phyloP scores from a whole-genome alignment of 2,329 filamentous ascomycete species.

The Aphanocladium album region DNA sequence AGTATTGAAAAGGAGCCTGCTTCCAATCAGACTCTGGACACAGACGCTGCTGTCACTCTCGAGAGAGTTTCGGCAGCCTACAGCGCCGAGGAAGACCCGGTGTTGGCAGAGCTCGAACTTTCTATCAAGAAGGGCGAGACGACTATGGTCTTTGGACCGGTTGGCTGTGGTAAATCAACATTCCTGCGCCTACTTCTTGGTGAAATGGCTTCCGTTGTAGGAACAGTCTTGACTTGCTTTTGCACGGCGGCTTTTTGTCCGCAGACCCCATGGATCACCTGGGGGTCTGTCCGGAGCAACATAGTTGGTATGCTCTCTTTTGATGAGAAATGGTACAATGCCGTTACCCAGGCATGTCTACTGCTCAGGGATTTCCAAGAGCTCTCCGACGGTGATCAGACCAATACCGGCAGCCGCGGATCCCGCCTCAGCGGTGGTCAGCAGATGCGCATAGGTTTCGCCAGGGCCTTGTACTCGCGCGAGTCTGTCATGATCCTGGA shows the following conservation, averaged over 20 bases:
- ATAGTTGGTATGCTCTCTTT: slow-evolving; percentile 17
- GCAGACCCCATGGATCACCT: slow-evolving; percentile 21
- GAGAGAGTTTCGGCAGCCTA: neutral
- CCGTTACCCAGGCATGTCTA: slow-evolving; percentile 16
- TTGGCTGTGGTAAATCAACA: slow-evolving; percentile 21
- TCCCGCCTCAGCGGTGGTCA: slow-evolving; percentile 23
- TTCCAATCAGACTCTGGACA: neutral
- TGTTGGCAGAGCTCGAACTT: neutral
- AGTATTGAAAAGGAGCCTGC: neutral
- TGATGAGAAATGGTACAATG: slow-evolving; percentile 20
- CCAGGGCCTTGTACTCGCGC: slow-evolving; percentile 21
- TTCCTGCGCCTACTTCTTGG: slow-evolving; percentile 18
- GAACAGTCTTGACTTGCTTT: slow-evolving; percentile 7
- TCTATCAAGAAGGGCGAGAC: slow-evolving; percentile 11
- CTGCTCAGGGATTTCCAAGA: slow-evolving; percentile 17
- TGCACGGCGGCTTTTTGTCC: slow-evolving; percentile 18
- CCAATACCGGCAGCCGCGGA: slow-evolving; percentile 19
- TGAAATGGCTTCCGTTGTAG: slow-evolving; percentile 17
- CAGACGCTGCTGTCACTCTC: neutral
- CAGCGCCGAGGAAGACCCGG: neutral
- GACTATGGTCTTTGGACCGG: slow-evolving; percentile 20
- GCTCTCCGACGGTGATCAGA: slow-evolving; percentile 19
- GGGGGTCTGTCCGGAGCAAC: slow-evolving; percentile 21
- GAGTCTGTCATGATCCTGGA: slow-evolving; percentile 25
- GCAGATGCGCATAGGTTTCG: slow-evolving; percentile 22